These are phyloP conservation scores for Raphanus hybrid DNA, from an alignment of 441 rosid species.

Conservation along the genomic window DNA sequence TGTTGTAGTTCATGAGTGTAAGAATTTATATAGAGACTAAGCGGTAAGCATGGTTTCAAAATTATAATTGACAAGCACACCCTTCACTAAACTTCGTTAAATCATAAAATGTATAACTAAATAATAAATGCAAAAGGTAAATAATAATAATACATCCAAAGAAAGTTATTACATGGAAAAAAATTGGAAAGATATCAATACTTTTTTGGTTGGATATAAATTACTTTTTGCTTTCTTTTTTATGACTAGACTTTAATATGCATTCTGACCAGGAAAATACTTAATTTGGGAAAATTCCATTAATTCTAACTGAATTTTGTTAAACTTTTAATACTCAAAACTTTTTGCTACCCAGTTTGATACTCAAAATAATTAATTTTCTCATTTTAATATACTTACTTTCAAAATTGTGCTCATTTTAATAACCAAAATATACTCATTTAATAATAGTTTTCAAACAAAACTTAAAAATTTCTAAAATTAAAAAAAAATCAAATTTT, in stretches of 20 bases:
- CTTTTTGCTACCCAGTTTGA: too few species aligned
- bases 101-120: background rate
- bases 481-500: too few species aligned
- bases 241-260: background rate
- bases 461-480: too few species aligned
- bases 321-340: too few species aligned
- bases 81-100: background rate
- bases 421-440: too few species aligned
- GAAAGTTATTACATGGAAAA: slow-evolving; percentile 4
- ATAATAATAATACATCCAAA: background rate
- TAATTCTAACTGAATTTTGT: too few species aligned
- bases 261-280: slow-evolving; percentile 18
- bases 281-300: background rate
- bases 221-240: background rate
- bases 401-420: too few species aligned
- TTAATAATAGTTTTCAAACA: too few species aligned
- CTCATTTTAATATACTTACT: too few species aligned
- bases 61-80: background rate
- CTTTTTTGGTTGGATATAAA: background rate
- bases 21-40: slow-evolving; percentile 14
- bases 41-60: slow-evolving; percentile 19
- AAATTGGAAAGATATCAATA: background rate
- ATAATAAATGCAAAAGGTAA: background rate
- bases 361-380: too few species aligned
- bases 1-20: slow-evolving; percentile 25